Evolutionary conservation across 441 rosid genomes (phyloP).

Genomic region (Brassica balearica): DNA sequence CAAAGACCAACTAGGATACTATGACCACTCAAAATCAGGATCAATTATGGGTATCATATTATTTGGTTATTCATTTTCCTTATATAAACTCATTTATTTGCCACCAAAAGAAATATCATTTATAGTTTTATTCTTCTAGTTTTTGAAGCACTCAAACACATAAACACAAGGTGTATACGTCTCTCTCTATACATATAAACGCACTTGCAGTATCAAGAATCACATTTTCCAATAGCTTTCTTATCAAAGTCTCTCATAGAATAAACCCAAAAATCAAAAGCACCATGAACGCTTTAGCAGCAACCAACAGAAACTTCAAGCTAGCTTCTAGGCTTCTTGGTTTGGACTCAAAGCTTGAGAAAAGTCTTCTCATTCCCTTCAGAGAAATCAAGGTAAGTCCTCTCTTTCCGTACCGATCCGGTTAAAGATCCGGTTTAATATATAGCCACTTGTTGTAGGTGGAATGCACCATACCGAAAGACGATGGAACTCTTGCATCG

Average conservation of each 20-base stretch:
- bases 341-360: slow-evolving; percentile 83
- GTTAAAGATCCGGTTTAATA: too few species aligned
- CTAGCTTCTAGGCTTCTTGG: slow-evolving; percentile 87
- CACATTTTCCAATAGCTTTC: slow-evolving; percentile 20
- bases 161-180: slow-evolving; percentile 29
- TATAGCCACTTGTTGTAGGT: too few species aligned
- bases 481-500: slow-evolving; percentile 66
- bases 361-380: slow-evolving; percentile 86
- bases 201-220: slow-evolving; percentile 23
- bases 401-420: too few species aligned
- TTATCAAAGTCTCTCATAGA: slow-evolving; percentile 13
- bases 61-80: slow-evolving; percentile 29
- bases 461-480: slow-evolving; percentile 72
- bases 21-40: slow-evolving; percentile 8
- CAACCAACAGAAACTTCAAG: slow-evolving; percentile 89
- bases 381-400: slow-evolving; percentile 99
- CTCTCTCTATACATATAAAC: slow-evolving; percentile 23
- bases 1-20: neutral
- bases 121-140: neutral
- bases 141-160: neutral
- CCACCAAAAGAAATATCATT: neutral
- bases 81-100: slow-evolving; percentile 13
- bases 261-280: slow-evolving; percentile 18
- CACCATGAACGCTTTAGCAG: slow-evolving; percentile 91
- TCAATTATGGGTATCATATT: slow-evolving; percentile 26